Conservation (phyloP, 805 yeast genomes). For the Middelhovenomyces tepae region DNA sequence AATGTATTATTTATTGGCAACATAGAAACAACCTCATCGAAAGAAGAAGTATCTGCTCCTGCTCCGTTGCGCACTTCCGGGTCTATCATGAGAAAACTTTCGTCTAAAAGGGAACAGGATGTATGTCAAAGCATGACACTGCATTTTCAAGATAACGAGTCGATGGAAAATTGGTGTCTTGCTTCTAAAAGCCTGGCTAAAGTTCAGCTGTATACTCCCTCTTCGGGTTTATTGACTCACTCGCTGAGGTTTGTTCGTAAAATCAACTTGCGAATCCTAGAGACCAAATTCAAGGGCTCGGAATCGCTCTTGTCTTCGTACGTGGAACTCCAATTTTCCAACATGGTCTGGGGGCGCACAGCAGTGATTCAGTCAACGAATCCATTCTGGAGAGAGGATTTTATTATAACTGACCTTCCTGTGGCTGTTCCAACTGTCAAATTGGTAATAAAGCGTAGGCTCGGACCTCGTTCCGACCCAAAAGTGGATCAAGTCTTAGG, state of each 20-base stretch:
- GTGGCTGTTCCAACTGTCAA: conserved; percentile 35
- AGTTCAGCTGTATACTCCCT: conserved; percentile 20
- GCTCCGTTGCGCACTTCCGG: no score
- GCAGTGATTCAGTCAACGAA: conserved; percentile 45
- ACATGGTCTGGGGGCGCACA: conserved; percentile 69
- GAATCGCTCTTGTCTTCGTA: conserved; percentile 28
- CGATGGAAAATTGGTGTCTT: conserved; percentile 26
- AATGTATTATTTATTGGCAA: background rate
- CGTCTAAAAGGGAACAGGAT: background rate
- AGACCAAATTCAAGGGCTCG: conserved; percentile 9
- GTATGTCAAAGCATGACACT: background rate
- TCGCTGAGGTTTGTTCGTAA: conserved; percentile 14
- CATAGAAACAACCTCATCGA: no score
- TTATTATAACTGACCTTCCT: conserved; percentile 46
- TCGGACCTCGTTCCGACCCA: conserved; percentile 21
- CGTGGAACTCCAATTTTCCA: conserved; percentile 67
- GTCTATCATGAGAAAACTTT: no score
- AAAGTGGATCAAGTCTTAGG: conserved; percentile 40
- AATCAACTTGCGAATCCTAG: conserved; percentile 14
- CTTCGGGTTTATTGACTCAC: conserved; percentile 12
- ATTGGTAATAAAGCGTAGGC: conserved; percentile 12
- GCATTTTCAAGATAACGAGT: background rate
- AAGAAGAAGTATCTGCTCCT: no score
- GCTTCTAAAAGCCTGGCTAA: conserved; percentile 20
- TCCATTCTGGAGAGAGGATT: conserved; percentile 82